Evolutionary conservation across 176 grass and related monocot genomes (phyloP), one percentile per base, ranked within the genome.

Genomic region (Neostapfia colusana): DNA sequence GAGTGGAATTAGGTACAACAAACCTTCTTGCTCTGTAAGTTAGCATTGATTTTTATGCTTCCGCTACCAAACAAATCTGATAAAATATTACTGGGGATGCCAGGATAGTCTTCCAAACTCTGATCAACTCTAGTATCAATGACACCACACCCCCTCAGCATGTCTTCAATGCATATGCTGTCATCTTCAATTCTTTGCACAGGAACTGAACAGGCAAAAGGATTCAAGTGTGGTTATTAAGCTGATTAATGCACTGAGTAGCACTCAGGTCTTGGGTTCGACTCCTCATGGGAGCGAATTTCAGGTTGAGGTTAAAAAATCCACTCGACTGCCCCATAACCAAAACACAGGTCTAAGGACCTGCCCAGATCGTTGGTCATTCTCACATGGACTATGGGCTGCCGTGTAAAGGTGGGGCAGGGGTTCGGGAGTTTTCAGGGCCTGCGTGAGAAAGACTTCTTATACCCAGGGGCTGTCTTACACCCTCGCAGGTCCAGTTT

Each of bases 81-180:
- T 63, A 65, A 75, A 56, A 85, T 69, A 74, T 84, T 69, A 74
- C 64, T 83, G 14, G 66, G 60, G 67, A 75, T 69, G 72, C 60
- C 74, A 85, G 79, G 43, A 83, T 79, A 39, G 26, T 23, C 53
- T 25, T 79, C 55, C 7, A 48, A 59, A 49, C 44, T 85, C 6
- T 82, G 65, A 90, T 86, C 59, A 79, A 56, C 42, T 70, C 72
- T 75, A 24, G 36, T 43, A 21, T 65, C 48, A 77, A 95, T 51
- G 75, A 92, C 39, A 8, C 91, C 95, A 43, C 62, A 65, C 64
- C 82, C 70, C 62, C 55, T 80, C 80, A 95, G 81, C 78, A 84
- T 95, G 68, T 95, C 95, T 78, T 99, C 91, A 7, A 99, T 86
- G 80, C 85, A 92, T 86, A 90, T 73, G 70, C 53, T 48, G 45